Conservation (phyloP, 1,284 basidiomycete species). For the Malassezia yamatoensis region DNA sequence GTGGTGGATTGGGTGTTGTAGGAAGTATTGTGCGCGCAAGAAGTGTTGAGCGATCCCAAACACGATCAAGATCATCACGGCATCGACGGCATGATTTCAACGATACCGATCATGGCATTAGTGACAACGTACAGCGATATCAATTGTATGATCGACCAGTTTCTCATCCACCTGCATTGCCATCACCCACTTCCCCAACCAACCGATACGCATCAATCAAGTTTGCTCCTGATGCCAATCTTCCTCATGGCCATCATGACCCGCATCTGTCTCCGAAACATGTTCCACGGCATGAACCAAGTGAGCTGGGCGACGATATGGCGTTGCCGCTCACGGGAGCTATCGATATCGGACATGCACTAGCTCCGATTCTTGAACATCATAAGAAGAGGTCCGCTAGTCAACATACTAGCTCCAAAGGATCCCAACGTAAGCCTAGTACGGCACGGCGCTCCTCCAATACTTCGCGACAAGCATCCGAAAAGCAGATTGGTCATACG, state of each 20-base stretch:
- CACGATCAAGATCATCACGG: conserved; percentile 1
- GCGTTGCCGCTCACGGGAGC: background rate
- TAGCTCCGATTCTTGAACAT: conserved; percentile 14
- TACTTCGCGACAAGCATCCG: background rate
- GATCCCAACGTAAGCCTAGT: background rate
- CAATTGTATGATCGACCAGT: conserved; percentile 40
- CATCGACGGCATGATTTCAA: conserved; percentile 15
- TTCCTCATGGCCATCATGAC: conserved; percentile 30
- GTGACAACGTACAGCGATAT: conserved; percentile 26
- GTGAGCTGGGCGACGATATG: background rate
- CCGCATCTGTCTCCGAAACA: background rate
- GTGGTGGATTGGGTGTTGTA: conserved; percentile 44
- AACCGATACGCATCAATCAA: conserved; percentile 18
- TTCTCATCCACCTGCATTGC: conserved; percentile 16
- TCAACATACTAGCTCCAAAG: too few relatives aligned
- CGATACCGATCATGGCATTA: conserved; percentile 2
- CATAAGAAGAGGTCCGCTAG: background rate
- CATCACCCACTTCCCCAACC: background rate
- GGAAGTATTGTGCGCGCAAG: conserved; percentile 43
- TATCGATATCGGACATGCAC: background rate
- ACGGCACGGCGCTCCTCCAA: background rate
- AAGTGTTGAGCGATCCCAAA: conserved; percentile 30
- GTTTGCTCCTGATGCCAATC: conserved; percentile 23
- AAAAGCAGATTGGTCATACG: background rate
- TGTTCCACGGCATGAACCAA: conserved; percentile 20